Conservation (phyloP, 495 filamentous ascomycete genomes). For the Hypoxylon fragiforme region DNA sequence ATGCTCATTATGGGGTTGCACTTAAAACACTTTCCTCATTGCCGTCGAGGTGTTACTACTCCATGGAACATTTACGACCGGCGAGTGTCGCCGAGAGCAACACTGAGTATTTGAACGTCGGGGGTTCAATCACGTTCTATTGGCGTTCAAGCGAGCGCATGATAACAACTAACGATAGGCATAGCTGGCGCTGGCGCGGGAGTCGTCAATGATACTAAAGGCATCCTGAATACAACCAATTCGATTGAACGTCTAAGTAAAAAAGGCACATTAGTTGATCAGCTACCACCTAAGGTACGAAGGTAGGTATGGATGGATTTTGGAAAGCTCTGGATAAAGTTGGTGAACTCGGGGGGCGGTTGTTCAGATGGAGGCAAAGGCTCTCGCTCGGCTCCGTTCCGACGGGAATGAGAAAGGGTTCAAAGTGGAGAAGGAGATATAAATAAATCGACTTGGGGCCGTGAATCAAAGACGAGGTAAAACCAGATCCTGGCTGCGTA, state of each 20-base stretch:
- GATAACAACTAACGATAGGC: no score
- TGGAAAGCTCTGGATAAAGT: neutral
- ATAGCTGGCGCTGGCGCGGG: no score
- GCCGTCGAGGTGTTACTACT: neutral
- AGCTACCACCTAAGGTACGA: no score
- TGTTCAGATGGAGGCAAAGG: slow-evolving; percentile 8
- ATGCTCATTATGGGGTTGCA: neutral
- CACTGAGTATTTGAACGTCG: no score
- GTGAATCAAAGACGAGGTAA: slow-evolving; percentile 35
- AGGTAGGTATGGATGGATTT: neutral
- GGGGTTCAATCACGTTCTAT: no score
- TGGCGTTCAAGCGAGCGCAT: no score
- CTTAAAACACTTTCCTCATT: no score
- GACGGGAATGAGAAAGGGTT: slow-evolving; percentile 30
- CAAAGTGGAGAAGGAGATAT: slow-evolving; percentile 23
- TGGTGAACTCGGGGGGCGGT: slow-evolving; percentile 17
- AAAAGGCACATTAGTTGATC: no score
- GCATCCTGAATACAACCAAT: no score
- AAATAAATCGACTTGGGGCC: slow-evolving; percentile 28
- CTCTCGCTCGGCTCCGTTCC: slow-evolving; percentile 35
- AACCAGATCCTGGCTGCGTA: slow-evolving; percentile 33
- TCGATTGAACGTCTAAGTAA: no score
- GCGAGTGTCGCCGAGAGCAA: slow-evolving; percentile 5
- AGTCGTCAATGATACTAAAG: no score
- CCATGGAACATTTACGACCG: neutral